Evolutionary conservation across 1,139 yeast genomes (phyloP).

Genomic region (Taphrina sp.): DNA sequence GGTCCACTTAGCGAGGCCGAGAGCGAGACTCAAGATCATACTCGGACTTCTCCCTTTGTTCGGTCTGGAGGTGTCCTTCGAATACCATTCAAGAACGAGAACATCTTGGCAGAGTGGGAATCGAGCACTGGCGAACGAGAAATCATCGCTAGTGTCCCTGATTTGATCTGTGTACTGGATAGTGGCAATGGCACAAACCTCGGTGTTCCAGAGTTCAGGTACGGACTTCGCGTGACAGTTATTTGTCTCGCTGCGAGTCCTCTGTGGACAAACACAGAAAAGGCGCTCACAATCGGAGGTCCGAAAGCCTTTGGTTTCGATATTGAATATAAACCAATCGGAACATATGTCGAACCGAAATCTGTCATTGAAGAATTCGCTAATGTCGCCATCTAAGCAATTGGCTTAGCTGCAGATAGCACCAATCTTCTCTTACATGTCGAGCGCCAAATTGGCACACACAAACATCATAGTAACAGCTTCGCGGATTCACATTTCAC

Average conservation of each 20-base stretch:
- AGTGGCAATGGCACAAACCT: conserved; percentile 51
- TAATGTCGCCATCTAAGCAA: no score
- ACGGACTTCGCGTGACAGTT: conserved; percentile 50
- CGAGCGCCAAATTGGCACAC: no score
- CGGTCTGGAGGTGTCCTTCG: conserved; percentile 38
- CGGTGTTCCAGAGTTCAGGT: conserved; percentile 53
- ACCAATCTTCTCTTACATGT: no score
- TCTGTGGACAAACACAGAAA: conserved; percentile 47
- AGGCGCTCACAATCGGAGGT: conserved; percentile 49
- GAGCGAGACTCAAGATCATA: conserved; percentile 34
- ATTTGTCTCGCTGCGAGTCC: conserved; percentile 48
- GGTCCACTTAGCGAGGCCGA: conserved; percentile 41
- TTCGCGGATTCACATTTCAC: no score
- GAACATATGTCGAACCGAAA: conserved; percentile 44
- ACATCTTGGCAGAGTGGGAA: conserved; percentile 44
- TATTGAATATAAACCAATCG: conserved; percentile 47
- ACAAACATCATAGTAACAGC: no score
- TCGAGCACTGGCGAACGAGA: conserved; percentile 39
- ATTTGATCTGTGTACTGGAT: conserved; percentile 50
- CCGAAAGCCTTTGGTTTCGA: conserved; percentile 48
- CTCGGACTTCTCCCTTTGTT: conserved; percentile 34
- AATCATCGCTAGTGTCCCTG: conserved; percentile 50
- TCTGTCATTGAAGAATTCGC: conserved; percentile 50
- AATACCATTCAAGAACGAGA: conserved; percentile 53
- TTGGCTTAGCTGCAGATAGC: no score